Percentiles rank a stretch among this genome's conserved stretches.
Conservation (phyloP, 345 rosid genomes). For the Pistacia integerrima region DNA sequence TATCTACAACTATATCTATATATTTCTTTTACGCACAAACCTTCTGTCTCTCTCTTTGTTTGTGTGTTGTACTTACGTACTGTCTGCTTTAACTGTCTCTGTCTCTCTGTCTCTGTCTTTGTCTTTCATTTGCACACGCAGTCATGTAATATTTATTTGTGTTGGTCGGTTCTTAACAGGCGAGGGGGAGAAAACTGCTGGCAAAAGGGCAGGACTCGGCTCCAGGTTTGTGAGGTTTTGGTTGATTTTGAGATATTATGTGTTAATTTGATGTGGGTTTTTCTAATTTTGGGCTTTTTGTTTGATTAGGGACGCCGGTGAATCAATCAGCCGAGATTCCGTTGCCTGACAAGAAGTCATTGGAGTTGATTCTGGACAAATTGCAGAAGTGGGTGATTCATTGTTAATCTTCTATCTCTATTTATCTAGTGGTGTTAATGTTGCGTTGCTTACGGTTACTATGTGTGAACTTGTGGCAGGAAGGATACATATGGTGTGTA, state of each 20-base stretch:
- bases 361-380: constrained; percentile 88
- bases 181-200: constrained; percentile 43
- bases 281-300: constrained; percentile 15
- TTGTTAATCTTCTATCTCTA: neutral
- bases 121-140: constrained; percentile 9
- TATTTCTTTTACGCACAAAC: neutral
- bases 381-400: constrained; percentile 72
- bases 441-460: constrained; percentile 26
- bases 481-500: constrained; percentile 93
- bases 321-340: constrained; percentile 39
- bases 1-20: constrained; percentile 2
- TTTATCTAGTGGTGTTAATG: neutral
- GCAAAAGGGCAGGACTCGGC: constrained; percentile 41
- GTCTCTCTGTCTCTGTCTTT: constrained; percentile 35
- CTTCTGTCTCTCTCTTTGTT: constrained; percentile 26
- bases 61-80: constrained; percentile 33
- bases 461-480: constrained; percentile 54
- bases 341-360: constrained; percentile 72
- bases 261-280: constrained; percentile 22
- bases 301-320: constrained; percentile 54
- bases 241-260: constrained; percentile 8
- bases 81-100: constrained; percentile 55
- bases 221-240: constrained; percentile 45
- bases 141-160: constrained; percentile 10
- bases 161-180: constrained; percentile 48